Conservation (phyloP, 164 flowering plant species). For the Magnolia officinalis region DNA sequence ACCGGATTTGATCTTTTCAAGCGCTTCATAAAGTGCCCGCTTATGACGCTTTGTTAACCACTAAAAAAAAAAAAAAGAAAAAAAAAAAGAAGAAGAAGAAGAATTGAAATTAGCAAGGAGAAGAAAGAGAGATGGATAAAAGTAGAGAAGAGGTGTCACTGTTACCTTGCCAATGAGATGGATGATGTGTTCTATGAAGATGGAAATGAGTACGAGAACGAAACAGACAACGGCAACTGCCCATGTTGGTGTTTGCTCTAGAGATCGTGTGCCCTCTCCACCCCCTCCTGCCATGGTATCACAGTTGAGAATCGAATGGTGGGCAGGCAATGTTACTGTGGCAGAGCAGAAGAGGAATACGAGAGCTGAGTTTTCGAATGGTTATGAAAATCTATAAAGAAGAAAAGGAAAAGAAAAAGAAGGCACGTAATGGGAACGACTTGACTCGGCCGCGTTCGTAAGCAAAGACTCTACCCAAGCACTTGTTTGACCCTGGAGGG, state of each 20-base stretch:
- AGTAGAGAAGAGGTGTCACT: neutral
- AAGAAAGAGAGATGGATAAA: neutral
- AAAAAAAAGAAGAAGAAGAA: too few relatives aligned
- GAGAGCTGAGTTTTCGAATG: too few relatives aligned
- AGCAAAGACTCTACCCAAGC: too few relatives aligned
- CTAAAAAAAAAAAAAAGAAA: slow-evolving; percentile 21
- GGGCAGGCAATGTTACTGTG: too few relatives aligned
- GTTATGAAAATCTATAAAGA: too few relatives aligned
- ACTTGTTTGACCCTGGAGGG: too few relatives aligned
- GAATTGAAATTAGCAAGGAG: neutral
- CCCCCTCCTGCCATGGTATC: slow-evolving; percentile 16
- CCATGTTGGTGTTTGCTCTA: slow-evolving; percentile 81
- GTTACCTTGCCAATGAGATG: slow-evolving; percentile 59
- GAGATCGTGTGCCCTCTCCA: slow-evolving; percentile 33
- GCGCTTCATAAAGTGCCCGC: slow-evolving; percentile 51
- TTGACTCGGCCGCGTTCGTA: too few relatives aligned
- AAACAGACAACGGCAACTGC: slow-evolving; percentile 75
- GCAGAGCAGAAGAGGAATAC: too few relatives aligned
- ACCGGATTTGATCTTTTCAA: slow-evolving; percentile 71
- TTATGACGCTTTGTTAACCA: slow-evolving; percentile 54
- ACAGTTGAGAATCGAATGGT: too few relatives aligned
- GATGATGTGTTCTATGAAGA: slow-evolving; percentile 57
- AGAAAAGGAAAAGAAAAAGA: too few relatives aligned
- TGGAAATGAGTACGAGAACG: slow-evolving; percentile 48
- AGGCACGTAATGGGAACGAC: too few relatives aligned